These are phyloP conservation scores for Naegleria lovaniensis DNA, from an alignment of 208 protist species.

Conservation along the genomic window DNA sequence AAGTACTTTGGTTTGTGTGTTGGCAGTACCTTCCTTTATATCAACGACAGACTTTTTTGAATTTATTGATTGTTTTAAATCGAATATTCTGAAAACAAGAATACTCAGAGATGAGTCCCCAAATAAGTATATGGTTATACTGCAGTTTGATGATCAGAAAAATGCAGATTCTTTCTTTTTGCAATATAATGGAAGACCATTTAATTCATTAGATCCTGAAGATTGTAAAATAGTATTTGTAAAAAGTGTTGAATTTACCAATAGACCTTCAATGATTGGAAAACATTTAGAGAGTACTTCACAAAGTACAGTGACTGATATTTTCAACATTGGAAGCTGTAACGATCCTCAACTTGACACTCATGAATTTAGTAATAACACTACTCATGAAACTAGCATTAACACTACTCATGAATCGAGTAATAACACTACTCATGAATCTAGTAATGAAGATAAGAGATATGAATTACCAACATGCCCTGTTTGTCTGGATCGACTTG, in stretches of 20 bases:
- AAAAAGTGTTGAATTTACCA: not conserved
- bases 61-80: not conserved
- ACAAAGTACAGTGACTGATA: not conserved
- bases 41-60: not conserved
- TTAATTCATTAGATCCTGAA: constrained; percentile 16
- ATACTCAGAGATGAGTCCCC: constrained; percentile 17
- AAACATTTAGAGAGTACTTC: not conserved
- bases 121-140: not conserved
- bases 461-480: constrained; percentile 27
- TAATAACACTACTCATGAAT: not conserved
- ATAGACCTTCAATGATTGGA: not conserved
- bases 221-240: not conserved
- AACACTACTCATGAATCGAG: not conserved
- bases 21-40: constrained; percentile 15
- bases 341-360: not conserved
- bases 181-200: constrained; percentile 29
- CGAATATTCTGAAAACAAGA: not conserved
- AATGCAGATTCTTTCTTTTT: not conserved
- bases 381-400: not conserved
- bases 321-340: not conserved
- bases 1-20: not conserved
- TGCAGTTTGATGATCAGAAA: not conserved
- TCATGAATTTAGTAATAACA: too few relatives aligned
- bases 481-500: constrained; percentile 18
- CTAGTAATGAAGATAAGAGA: not conserved